Evolutionary conservation across 2,329 filamentous ascomycete species (phyloP).

Genomic region (Phoma sp.): DNA sequence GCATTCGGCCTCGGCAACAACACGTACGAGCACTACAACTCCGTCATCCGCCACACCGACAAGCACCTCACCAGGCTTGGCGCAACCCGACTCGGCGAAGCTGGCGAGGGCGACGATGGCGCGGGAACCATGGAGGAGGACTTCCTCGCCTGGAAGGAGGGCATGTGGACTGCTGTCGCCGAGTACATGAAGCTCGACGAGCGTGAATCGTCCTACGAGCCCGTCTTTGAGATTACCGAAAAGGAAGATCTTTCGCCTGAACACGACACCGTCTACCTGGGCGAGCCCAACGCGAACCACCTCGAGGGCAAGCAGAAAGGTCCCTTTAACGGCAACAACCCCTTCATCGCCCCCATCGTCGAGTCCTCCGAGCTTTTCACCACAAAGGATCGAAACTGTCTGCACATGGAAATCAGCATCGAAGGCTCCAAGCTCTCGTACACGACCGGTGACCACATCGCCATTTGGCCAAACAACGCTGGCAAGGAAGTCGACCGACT

Average conservation of each 20-base stretch:
- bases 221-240: slow-evolving; percentile 83
- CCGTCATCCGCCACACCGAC: slow-evolving; percentile 93
- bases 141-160: slow-evolving; percentile 98
- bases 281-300: slow-evolving; percentile 95
- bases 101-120: slow-evolving; percentile 95
- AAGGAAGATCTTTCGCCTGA: slow-evolving; percentile 75
- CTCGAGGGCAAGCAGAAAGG: slow-evolving; percentile 83
- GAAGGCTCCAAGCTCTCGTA: slow-evolving; percentile 88
- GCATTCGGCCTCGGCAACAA: slow-evolving; percentile 98
- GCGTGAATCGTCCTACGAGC: slow-evolving; percentile 94
- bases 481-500: slow-evolving; percentile 92
- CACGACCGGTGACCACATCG: slow-evolving; percentile 96
- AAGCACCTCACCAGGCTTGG: slow-evolving; percentile 81
- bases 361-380: slow-evolving; percentile 92
- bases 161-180: slow-evolving; percentile 90
- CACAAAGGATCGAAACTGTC: slow-evolving; percentile 88
- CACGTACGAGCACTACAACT: slow-evolving; percentile 99
- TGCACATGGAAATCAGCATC: slow-evolving; percentile 95
- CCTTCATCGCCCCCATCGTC: slow-evolving; percentile 90
- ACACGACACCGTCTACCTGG: slow-evolving; percentile 84
- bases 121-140: slow-evolving; percentile 99
- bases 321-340: slow-evolving; percentile 95
- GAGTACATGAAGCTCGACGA: slow-evolving; percentile 89
- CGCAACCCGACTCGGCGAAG: slow-evolving; percentile 80
- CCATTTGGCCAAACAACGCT: slow-evolving; percentile 95